Evolutionary conservation across 805 yeast genomes (phyloP).

Genomic region (Torulaspora franciscae): DNA sequence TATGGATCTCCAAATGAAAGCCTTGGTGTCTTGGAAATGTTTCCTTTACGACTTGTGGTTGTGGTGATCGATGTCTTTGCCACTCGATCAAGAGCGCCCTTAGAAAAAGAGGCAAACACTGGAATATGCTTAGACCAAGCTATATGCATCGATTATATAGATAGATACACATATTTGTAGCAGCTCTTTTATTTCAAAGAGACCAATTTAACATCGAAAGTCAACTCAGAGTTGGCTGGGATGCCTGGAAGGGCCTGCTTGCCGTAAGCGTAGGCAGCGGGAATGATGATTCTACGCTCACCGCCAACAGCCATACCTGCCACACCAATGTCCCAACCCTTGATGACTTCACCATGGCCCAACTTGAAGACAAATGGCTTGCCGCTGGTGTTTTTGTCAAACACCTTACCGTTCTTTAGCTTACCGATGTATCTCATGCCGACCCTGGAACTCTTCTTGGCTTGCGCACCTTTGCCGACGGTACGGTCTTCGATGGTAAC

Average conservation of each 20-base stretch:
- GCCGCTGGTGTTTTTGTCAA: conserved; percentile 95
- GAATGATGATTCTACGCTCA: conserved; percentile 95
- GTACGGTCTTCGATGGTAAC: conserved; percentile 89
- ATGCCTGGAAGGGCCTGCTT: conserved; percentile 91
- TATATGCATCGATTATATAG: background rate
- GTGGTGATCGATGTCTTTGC: background rate
- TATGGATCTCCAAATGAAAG: background rate
- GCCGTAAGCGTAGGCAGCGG: conserved; percentile 96
- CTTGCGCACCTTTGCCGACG: conserved; percentile 79
- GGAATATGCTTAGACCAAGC: conserved; percentile 1
- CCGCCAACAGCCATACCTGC: conserved; percentile 99
- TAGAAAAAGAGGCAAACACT: background rate
- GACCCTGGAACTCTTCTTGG: conserved; percentile 84
- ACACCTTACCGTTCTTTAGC: conserved; percentile 91
- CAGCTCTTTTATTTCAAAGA: conserved; percentile 63
- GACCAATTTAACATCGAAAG: conserved; percentile 92
- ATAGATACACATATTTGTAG: background rate
- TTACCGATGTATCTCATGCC: conserved; percentile 98
- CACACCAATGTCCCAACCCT: conserved; percentile 98
- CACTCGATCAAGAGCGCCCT: background rate
- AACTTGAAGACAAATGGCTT: conserved; percentile 88
- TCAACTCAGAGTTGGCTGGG: conserved; percentile 94
- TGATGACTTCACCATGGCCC: conserved; percentile 97
- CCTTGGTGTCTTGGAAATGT: background rate
- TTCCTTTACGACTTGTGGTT: background rate